Evolutionary conservation across 83 land plant species (phyloP), one percentile per base, ranked within the genome.

Genomic region (Picea engelmannii): DNA sequence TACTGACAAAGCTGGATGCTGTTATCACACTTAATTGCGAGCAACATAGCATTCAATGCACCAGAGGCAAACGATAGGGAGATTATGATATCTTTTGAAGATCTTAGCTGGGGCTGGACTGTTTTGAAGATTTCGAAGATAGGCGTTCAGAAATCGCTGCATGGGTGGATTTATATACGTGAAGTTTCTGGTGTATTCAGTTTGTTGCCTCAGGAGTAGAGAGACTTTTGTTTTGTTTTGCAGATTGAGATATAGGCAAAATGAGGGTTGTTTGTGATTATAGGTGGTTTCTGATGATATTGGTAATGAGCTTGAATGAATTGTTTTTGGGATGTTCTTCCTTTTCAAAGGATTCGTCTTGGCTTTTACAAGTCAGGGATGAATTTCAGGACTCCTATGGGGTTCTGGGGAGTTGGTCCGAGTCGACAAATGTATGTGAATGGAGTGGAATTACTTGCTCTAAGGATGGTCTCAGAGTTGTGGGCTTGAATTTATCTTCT

Each of bases 401-500:
- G 1, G 77, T 47, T 10, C 16, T 73, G 52, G 59, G 77, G 25
- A 73, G 77, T 15, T 73, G 77, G 77, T 73, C 59, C 4, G 15
- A 73, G 16, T 73, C 77, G 27, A 44, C 58, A 21, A 12, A 11
- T 4, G 77, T 73, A 15, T 73, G 77, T 47, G 59, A 73, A 44
- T 73, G 77, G 77, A 73, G 59, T 78, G 64, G 79, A 25, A 78
- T 78, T 47, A 31, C 62, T 23, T 78, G 79, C 64, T 78, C 79
- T 25, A 58, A 58, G 25, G 40, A 27, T 27, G 38, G 62, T 59
- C 58, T 52, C 58, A 60, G 8, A 8, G 84, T 92, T 64, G 82
- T 86, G 78, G 78, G 84, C 13, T 83, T 92, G 11, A 92, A 92
- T 81, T 85, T 92, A 11, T 86, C 94, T 9, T 64, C 44, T 20